Base-by-base conservation (phyloP, 2,329 filamentous ascomycete genomes). In the Ceratocystis papillata region DNA sequence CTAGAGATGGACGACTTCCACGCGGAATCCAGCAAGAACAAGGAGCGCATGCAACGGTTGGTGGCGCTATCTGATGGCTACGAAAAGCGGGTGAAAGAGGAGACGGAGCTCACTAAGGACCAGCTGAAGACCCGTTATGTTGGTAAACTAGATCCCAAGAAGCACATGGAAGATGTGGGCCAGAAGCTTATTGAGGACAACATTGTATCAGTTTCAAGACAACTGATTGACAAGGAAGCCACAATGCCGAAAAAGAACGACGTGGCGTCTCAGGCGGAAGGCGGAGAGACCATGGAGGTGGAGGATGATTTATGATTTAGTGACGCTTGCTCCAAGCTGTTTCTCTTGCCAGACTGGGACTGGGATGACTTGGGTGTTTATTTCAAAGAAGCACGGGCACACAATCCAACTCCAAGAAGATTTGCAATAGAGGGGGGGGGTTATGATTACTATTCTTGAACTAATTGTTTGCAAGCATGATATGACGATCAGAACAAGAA, bases 141-240 rank as follows among this genome's bases (percentile, higher is more conserved):
- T 45, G 94, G 94, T 77, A 99, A 99, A 80, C 86, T 97, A 67
- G 94, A 99, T 73, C 94, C 94, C 67, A 99, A 99, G 87, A 99
- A 99, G 82, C 95, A 99, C 76, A 83, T 99, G 74, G 92, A 96
- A 77, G 91, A 96, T 72, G 90, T 99, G 60, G 94, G 94, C 65
- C 92, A 96, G 77, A 87, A 95, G 75, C 83, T 97, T 70, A 97
- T 99, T 73, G 95, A 99, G 79, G 94, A 99, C 83, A 99, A 99
- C 78, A 99, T 99, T 70, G 94, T 99, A 12, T 90, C 91, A 2
- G 92, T 99, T n/a, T 95, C 91, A 70, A 83, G 93, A 75, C 94
- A 97, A 77, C 96, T 99, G 93, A 97, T 99, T 73, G 94, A 97
- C 79, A 97, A 97, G 79, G 94, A 99, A 77, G 94, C 94, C 2